Conservation (phyloP, 2,329 filamentous ascomycete species). For the Hypoxylon sp. region DNA sequence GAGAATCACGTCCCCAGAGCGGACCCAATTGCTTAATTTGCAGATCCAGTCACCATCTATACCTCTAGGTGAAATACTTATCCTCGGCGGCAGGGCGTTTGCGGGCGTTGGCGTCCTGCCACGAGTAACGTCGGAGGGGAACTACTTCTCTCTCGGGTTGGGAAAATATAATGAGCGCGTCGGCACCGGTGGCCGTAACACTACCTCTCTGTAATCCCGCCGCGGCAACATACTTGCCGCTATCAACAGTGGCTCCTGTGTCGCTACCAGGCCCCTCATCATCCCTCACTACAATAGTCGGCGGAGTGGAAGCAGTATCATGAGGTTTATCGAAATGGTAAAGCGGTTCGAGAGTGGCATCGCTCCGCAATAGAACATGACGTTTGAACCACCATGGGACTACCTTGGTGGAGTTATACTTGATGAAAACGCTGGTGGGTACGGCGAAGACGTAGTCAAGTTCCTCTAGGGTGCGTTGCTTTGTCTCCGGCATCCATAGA, state of each 20-base stretch:
- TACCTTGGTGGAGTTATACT: slow-evolving; percentile 38
- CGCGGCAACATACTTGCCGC: slow-evolving; percentile 6
- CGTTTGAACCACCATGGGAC: slow-evolving; percentile 42
- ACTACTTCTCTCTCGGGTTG: slow-evolving; percentile 31
- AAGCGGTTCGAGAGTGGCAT: slow-evolving; percentile 30
- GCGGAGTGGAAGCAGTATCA: neutral
- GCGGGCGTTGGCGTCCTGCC: slow-evolving; percentile 22
- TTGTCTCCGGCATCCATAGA: slow-evolving; percentile 57
- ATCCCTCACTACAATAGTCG: slow-evolving; percentile 8
- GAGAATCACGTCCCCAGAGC: no score
- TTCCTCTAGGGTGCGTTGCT: slow-evolving; percentile 46
- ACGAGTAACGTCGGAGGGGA: slow-evolving; percentile 29
- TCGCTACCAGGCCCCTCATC: slow-evolving; percentile 13
- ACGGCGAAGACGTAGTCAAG: slow-evolving; percentile 43
- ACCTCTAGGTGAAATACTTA: slow-evolving; percentile 16
- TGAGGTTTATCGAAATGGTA: slow-evolving; percentile 31
- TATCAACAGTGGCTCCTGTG: slow-evolving; percentile 25
- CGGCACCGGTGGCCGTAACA: slow-evolving; percentile 24
- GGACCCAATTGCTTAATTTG: neutral
- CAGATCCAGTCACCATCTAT: neutral
- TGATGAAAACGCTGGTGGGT: slow-evolving; percentile 37
- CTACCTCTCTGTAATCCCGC: slow-evolving; percentile 11
- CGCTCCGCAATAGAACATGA: slow-evolving; percentile 26
- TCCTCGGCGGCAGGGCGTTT: slow-evolving; percentile 28
- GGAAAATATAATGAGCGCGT: slow-evolving; percentile 20